Evolutionary conservation across 2,329 filamentous ascomycete genomes (phyloP).

Genomic region (Beauveria sp.): DNA sequence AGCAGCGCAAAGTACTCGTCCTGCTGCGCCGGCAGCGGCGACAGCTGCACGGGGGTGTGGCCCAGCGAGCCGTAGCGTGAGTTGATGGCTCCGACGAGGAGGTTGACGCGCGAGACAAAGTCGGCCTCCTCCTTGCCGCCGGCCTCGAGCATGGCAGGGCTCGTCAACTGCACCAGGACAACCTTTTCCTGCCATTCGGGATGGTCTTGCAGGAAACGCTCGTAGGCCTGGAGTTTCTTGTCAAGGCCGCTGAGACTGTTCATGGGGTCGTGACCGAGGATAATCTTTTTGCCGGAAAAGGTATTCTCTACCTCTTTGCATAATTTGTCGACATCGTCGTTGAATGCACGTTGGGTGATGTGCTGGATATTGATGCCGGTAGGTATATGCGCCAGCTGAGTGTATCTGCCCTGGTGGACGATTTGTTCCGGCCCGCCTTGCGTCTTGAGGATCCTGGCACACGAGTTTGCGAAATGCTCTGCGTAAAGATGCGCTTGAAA

Average conservation of each 20-base stretch:
- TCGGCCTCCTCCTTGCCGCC: conserved; percentile 65
- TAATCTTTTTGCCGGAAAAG: conserved; percentile 86
- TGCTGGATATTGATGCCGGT: conserved; percentile 84
- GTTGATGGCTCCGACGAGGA: conserved; percentile 86
- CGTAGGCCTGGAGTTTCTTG: conserved; percentile 91
- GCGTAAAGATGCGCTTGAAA: conserved; percentile 96
- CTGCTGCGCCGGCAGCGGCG: conserved; percentile 80
- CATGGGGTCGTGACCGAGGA: conserved; percentile 87
- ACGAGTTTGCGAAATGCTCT: conserved; percentile 89
- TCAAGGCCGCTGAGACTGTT: conserved; percentile 87
- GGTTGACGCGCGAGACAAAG: conserved; percentile 79
- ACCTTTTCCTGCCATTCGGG: conserved; percentile 89
- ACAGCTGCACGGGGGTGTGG: conserved; percentile 88
- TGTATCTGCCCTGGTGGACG: conserved; percentile 63
- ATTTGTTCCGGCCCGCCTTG: conserved; percentile 65
- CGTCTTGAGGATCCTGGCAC: conserved; percentile 83
- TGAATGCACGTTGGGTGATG: conserved; percentile 68
- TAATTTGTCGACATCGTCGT: conserved; percentile 58
- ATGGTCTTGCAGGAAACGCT: conserved; percentile 81
- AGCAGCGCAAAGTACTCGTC: conserved; percentile 92
- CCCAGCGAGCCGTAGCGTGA: conserved; percentile 80
- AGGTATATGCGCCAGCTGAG: conserved; percentile 89
- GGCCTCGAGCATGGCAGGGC: conserved; percentile 71
- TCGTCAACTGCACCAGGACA: conserved; percentile 90
- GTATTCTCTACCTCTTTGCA: conserved; percentile 65